phyloP scores from a whole-genome alignment of 805 yeast genomes.

The Ogataea allantospora region DNA sequence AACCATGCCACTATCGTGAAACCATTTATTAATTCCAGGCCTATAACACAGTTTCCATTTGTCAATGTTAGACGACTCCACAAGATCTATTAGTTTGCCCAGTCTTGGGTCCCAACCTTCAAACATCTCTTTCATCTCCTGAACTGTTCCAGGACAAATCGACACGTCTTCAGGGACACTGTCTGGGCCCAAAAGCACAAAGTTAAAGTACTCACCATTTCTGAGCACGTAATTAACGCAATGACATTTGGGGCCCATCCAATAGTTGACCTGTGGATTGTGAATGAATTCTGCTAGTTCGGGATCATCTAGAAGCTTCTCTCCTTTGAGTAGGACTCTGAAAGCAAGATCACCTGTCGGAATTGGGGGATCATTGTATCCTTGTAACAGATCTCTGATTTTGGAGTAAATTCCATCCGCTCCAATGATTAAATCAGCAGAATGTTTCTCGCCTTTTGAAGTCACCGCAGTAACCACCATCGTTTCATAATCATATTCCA shows the following conservation, averaged over 20 bases:
- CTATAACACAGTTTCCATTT: constrained; percentile 33
- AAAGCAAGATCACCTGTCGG: constrained; percentile 34
- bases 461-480: constrained; percentile 19
- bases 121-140: constrained; percentile 28
- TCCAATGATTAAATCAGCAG: constrained; percentile 27
- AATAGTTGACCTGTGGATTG: constrained; percentile 31
- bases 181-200: constrained; percentile 34
- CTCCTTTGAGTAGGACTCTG: constrained; percentile 26
- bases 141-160: constrained; percentile 24
- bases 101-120: constrained; percentile 32
- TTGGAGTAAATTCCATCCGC: constrained; percentile 31
- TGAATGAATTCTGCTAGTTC: constrained; percentile 20
- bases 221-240: constrained; percentile 31
- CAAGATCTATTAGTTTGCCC: constrained; percentile 21
- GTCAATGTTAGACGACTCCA: constrained; percentile 19
- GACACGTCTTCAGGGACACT: constrained; percentile 24
- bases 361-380: constrained; percentile 27
- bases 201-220: constrained; percentile 30
- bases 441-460: constrained; percentile 16
- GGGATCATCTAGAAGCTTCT: constrained; percentile 18
- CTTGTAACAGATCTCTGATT: constrained; percentile 24
- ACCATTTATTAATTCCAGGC: constrained; percentile 30
- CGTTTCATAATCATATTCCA: constrained; percentile 19
- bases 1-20: constrained; percentile 27
- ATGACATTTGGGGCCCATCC: constrained; percentile 35